phyloP scores from a whole-genome alignment of 345 rosid species.

The Reutealis trisperma region DNA sequence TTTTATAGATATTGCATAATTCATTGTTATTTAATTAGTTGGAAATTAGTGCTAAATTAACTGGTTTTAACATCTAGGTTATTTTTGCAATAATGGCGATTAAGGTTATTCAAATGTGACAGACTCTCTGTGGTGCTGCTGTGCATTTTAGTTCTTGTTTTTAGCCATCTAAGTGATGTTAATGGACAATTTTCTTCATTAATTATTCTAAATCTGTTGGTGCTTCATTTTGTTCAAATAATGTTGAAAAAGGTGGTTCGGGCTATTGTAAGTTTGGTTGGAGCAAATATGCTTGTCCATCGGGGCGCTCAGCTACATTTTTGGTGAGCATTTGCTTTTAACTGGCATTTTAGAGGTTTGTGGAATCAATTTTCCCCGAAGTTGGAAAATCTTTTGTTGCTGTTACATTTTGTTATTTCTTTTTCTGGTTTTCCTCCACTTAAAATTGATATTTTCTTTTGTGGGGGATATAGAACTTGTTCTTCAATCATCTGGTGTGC shows the following conservation, averaged over 20 bases:
- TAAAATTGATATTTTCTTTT: not conserved
- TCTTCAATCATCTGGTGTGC: constrained; percentile 30
- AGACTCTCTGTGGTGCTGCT: too few relatives aligned
- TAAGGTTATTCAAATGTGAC: not conserved
- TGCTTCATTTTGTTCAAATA: not conserved
- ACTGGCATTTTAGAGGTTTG: constrained; percentile 11
- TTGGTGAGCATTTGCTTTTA: constrained; percentile 48
- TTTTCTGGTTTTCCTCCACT: not conserved
- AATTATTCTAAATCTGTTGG: not conserved
- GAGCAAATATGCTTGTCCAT: constrained; percentile 74
- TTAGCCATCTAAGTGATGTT: not conserved
- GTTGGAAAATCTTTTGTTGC: not conserved
- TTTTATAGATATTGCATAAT: not conserved
- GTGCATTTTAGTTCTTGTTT: not conserved
- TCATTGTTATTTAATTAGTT: not conserved
- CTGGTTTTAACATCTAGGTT: not conserved
- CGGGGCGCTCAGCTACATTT: constrained; percentile 80
- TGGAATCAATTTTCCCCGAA: not conserved
- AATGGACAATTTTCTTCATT: not conserved
- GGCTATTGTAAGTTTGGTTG: constrained; percentile 94
- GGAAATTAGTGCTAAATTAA: not conserved
- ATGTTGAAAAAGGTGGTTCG: constrained; percentile 65
- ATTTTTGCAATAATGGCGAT: not conserved
- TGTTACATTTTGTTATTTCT: not conserved
- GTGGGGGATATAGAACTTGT: not conserved